Base-by-base conservation (phyloP, 139 green algal species). In the Eudorina sp. region DNA sequence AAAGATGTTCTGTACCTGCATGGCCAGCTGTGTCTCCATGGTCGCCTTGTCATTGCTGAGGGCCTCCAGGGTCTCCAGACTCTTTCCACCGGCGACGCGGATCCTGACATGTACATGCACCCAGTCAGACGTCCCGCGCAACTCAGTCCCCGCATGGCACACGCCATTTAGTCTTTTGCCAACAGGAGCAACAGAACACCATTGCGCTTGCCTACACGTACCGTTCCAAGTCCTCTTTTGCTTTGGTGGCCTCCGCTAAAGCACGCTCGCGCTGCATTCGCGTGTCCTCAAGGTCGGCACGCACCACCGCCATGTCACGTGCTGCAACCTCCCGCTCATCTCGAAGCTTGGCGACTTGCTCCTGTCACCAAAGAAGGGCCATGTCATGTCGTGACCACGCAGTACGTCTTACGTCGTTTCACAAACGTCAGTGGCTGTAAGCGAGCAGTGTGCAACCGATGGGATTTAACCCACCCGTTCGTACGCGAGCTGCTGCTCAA, bases 11-110 rank as follows among this genome's bases (percentile, higher is more conserved):
- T 1, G 4, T 41, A 91, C 88, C 86, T 94, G 92, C 31, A 84
- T 94, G 19, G 72, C 69, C 68, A 95, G 88, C 91, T 95, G 92
- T 2, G 91, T 76, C 82, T 95, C 92, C 72, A 95, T 84, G 3
- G 91, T 94, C 3, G 91, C 92, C 77, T 95, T 95, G 64, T 93
- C 92, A 41, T 95, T 90, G 43, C 41, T 90, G 9, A 95, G 72
- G 27, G 88, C 76, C 74, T 94, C 92, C 38, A 94, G 70, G 27
- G 88, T 94, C 86, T 94, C 88, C 36, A 91, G 46, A 83, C 89
- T 93, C 76, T 92, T 92, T 62, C 92, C 91, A 23, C 91, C 91
- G 53, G 77, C 82, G 21, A 79, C 29, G 34, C 72, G 68, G 5
- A 84, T 29, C 72, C 84, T 89, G 84, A 9, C 29, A 48, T 4